These are phyloP conservation scores for Penicillium macrosclerotiorum DNA, from an alignment of 495 filamentous ascomycete species.

Conservation along the genomic window DNA sequence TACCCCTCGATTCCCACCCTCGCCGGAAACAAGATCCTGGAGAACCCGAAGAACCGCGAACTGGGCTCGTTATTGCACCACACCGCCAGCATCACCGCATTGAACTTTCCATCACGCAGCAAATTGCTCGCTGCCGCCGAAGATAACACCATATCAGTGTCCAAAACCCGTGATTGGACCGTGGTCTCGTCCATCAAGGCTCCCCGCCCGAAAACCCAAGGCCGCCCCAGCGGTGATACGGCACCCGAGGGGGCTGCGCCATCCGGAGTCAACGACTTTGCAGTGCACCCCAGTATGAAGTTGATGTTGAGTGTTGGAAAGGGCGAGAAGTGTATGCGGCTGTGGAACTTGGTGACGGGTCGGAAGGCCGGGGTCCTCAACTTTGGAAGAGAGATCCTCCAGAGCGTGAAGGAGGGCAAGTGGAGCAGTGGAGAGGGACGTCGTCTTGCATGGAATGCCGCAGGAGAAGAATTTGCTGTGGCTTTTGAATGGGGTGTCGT, in stretches of 20 bases:
- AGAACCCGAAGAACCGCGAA: conserved; percentile 84
- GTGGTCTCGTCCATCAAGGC: conserved; percentile 87
- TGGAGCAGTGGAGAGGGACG: conserved; percentile 80
- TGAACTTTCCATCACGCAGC: conserved; percentile 79
- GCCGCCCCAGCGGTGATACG: conserved; percentile 87
- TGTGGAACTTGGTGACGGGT: conserved; percentile 97
- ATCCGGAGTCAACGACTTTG: conserved; percentile 90
- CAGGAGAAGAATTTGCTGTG: conserved; percentile 79
- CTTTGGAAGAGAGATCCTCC: conserved; percentile 67
- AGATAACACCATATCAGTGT: conserved; percentile 85
- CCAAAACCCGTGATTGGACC: conserved; percentile 84
- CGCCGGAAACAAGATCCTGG: conserved; percentile 64
- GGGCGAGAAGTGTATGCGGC: conserved; percentile 83
- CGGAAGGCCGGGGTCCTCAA: conserved; percentile 91
- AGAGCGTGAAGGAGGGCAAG: conserved; percentile 70
- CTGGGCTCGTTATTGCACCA: conserved; percentile 87
- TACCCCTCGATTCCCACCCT: conserved; percentile 56
- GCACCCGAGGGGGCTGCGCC: conserved; percentile 79
- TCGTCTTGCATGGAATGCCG: conserved; percentile 74
- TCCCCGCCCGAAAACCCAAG: conserved; percentile 77
- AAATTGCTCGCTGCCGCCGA: conserved; percentile 84
- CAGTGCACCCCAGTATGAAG: conserved; percentile 93
- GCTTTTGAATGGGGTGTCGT: conserved; percentile 83
- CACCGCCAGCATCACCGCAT: conserved; percentile 68
- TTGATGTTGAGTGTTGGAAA: conserved; percentile 88